These are phyloP conservation scores for Amoebophrya sp. DNA, from an alignment of 169 alveolate genomes.

Conservation along the genomic window DNA sequence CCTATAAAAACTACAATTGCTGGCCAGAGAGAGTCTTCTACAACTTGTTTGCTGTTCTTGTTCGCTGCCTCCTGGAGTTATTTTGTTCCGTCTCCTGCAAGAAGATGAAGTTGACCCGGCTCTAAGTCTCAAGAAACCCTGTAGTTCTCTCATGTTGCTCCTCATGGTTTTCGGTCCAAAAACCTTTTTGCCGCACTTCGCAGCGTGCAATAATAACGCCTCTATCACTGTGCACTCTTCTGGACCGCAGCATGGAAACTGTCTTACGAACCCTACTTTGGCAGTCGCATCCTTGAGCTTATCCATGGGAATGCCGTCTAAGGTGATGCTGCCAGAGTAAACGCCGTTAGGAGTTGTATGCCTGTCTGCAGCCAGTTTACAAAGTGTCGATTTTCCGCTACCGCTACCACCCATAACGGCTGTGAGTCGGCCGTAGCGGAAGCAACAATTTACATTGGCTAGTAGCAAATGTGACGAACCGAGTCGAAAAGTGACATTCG, in stretches of 20 bases:
- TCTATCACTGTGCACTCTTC: neutral
- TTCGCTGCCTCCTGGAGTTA: too few relatives aligned
- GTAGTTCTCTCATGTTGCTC: too few relatives aligned
- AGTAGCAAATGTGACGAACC: neutral
- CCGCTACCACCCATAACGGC: neutral
- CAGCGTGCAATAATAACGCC: neutral
- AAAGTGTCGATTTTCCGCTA: neutral
- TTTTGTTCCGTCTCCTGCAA: too few relatives aligned
- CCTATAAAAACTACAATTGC: too few relatives aligned
- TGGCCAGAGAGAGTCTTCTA: too few relatives aligned
- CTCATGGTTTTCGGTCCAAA: too few relatives aligned
- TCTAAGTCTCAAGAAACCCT: too few relatives aligned
- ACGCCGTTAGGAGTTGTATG: neutral
- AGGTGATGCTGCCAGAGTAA: neutral
- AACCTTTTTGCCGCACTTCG: neutral
- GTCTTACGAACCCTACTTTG: neutral
- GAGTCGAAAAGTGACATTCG: neutral
- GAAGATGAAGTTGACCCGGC: too few relatives aligned
- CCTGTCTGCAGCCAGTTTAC: neutral
- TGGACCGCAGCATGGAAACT: conserved; percentile 1
- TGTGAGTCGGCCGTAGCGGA: neutral
- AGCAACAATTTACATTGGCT: neutral
- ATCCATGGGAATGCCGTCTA: neutral
- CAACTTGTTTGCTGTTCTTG: too few relatives aligned
- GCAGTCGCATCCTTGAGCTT: neutral